Evolutionary conservation across 768 basidiomycete genomes (phyloP).

Genomic region (Leccinum incarnatum): DNA sequence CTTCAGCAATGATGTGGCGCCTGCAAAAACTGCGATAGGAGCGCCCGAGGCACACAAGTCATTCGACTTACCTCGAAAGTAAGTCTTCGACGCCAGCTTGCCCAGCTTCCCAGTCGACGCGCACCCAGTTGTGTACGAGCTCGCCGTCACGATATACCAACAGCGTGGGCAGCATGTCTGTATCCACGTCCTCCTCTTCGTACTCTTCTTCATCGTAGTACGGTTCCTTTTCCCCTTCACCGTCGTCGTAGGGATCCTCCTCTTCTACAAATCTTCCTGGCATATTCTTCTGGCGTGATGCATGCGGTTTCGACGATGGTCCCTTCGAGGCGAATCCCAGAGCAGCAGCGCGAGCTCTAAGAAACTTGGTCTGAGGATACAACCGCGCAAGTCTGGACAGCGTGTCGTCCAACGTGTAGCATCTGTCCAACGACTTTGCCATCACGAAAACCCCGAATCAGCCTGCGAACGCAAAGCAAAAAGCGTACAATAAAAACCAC

Average conservation of each 20-base stretch:
- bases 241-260: slow-evolving; percentile 49
- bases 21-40: slow-evolving; percentile 6
- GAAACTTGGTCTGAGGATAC: slow-evolving; percentile 72
- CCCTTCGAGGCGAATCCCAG: slow-evolving; percentile 63
- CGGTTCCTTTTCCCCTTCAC: slow-evolving; percentile 27
- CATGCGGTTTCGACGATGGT: slow-evolving; percentile 17
- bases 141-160: slow-evolving; percentile 78
- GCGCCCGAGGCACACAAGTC: neutral
- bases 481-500: slow-evolving; percentile 6
- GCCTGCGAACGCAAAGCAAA: neutral
- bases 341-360: slow-evolving; percentile 73
- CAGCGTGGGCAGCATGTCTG: slow-evolving; percentile 77
- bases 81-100: slow-evolving; percentile 65
- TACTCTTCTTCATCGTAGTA: slow-evolving; percentile 41
- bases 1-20: slow-evolving; percentile 26
- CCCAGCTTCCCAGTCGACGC: slow-evolving; percentile 84
- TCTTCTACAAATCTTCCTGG: slow-evolving; percentile 32
- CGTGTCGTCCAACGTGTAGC: slow-evolving; percentile 65
- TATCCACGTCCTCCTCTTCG: slow-evolving; percentile 65
- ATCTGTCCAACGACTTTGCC: slow-evolving; percentile 68
- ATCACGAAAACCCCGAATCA: slow-evolving; percentile 3
- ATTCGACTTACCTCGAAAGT: slow-evolving; percentile 48
- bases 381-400: slow-evolving; percentile 66
- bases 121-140: slow-evolving; percentile 85
- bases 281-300: slow-evolving; percentile 13